phyloP scores from a whole-genome alignment of 148 eudicot species.

The Fagopyrum homotropicum region DNA sequence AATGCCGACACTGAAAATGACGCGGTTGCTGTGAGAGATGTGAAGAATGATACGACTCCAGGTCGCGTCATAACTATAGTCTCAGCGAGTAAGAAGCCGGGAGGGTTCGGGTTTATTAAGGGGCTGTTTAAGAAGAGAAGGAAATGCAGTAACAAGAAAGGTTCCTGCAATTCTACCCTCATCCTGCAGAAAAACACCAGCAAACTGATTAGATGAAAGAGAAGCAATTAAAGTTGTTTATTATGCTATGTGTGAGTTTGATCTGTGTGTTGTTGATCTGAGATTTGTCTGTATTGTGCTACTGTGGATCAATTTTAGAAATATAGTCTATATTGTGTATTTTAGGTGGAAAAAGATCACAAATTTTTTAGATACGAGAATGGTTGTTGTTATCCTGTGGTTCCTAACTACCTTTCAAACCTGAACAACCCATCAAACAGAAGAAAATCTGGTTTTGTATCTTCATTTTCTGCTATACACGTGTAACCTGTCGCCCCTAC shows the following conservation, averaged over 20 bases:
- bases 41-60: too few relatives aligned
- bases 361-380: background rate
- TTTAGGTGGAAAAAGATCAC: background rate
- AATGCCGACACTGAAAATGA: background rate
- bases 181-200: conserved; percentile 30
- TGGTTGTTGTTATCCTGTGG: background rate
- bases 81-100: conserved; percentile 32
- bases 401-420: conserved; percentile 11
- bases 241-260: background rate
- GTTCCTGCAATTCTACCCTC: conserved; percentile 14
- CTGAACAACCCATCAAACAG: background rate
- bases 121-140: conserved; percentile 61
- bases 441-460: background rate
- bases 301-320: too few relatives aligned
- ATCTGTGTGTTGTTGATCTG: too few relatives aligned
- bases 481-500: too few relatives aligned
- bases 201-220: conserved; percentile 13
- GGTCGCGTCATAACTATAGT: conserved; percentile 32
- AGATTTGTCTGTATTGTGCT: too few relatives aligned
- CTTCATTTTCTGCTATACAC: background rate
- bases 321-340: too few relatives aligned
- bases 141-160: conserved; percentile 36
- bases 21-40: too few relatives aligned
- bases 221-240: background rate
- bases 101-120: conserved; percentile 52